These are phyloP conservation scores for Nothophaeocryptopus gaeumannii DNA, from an alignment of 2,329 filamentous ascomycete genomes.

Conservation along the genomic window DNA sequence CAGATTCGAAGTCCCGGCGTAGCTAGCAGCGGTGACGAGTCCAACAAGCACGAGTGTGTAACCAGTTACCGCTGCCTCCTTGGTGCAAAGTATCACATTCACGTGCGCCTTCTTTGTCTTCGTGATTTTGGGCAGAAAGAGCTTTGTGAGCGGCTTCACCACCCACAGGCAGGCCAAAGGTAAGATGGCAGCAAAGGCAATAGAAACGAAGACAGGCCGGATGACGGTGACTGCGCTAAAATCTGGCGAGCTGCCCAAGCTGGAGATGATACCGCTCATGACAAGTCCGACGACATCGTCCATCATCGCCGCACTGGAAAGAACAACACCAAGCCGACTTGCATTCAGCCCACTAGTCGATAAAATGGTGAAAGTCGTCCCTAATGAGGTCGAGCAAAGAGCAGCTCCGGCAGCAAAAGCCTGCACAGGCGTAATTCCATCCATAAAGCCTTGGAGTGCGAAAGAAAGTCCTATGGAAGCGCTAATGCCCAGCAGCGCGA, in stretches of 20 bases:
- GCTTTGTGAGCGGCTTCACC: slow-evolving; percentile 42
- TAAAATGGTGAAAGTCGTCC: slow-evolving; percentile 66
- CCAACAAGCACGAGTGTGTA: slow-evolving; percentile 53
- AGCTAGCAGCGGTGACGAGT: slow-evolving; percentile 52
- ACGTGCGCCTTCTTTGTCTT: neutral
- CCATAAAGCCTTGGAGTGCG: slow-evolving; percentile 50
- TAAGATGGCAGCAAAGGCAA: slow-evolving; percentile 49
- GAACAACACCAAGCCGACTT: slow-evolving; percentile 59
- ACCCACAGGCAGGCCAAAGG: slow-evolving; percentile 50
- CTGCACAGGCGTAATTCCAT: slow-evolving; percentile 54
- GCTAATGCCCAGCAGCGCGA: slow-evolving; percentile 65
- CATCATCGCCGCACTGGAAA: slow-evolving; percentile 73
- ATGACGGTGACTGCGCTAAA: slow-evolving; percentile 46
- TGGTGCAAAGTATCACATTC: slow-evolving; percentile 1
- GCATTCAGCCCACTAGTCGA: slow-evolving; percentile 58
- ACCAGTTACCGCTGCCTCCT: slow-evolving; percentile 42
- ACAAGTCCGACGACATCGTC: slow-evolving; percentile 76
- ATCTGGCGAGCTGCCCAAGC: slow-evolving; percentile 49
- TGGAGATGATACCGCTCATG: slow-evolving; percentile 72
- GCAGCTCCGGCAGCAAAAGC: slow-evolving; percentile 71
- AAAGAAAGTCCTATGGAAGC: slow-evolving; percentile 67
- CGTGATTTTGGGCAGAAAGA: neutral
- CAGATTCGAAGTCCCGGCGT: slow-evolving; percentile 61
- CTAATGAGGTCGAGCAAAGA: slow-evolving; percentile 70
- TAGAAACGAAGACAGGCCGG: slow-evolving; percentile 52